Evolutionary conservation across 495 filamentous ascomycete species (phyloP).

Genomic region (Xylaria flabelliformis): DNA sequence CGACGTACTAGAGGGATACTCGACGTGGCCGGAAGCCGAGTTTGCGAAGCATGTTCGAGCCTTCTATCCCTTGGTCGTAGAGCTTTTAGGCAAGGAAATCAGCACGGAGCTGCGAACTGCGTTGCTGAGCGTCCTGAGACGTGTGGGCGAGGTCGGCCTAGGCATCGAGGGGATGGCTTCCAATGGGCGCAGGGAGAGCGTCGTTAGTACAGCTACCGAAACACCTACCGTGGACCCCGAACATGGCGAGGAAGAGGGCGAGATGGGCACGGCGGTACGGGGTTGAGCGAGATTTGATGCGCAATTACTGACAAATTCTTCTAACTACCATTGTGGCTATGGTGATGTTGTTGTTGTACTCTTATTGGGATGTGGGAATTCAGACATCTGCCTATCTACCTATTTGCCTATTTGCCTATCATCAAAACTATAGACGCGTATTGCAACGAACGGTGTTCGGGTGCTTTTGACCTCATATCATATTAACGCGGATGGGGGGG

Average conservation of each 20-base stretch:
- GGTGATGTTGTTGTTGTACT: neutral
- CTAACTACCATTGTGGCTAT: neutral
- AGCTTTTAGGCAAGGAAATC: constrained; percentile 82
- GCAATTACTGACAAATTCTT: neutral
- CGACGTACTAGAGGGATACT: constrained; percentile 95
- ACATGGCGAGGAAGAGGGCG: constrained; percentile 32
- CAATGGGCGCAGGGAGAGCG: constrained; percentile 40
- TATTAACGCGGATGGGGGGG: constrained; percentile 2
- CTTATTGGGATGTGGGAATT: neutral
- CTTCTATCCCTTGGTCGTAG: constrained; percentile 87
- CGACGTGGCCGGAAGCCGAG: constrained; percentile 80
- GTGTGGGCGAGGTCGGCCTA: constrained; percentile 82
- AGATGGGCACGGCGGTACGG: constrained; percentile 33
- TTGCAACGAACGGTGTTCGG: constrained; percentile 7
- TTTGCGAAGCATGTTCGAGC: constrained; percentile 79
- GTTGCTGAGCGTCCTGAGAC: constrained; percentile 73
- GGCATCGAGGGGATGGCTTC: constrained; percentile 62
- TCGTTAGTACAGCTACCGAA: constrained; percentile 41
- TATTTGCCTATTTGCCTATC: neutral
- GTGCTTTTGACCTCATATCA: neutral
- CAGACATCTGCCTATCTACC: neutral
- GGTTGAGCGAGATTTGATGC: neutral
- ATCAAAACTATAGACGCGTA: neutral
- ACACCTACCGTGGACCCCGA: constrained; percentile 28
- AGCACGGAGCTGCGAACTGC: constrained; percentile 77